These are phyloP conservation scores for Musa troglodytarum DNA, from an alignment of 176 grass and related monocot genomes.

Conservation along the genomic window DNA sequence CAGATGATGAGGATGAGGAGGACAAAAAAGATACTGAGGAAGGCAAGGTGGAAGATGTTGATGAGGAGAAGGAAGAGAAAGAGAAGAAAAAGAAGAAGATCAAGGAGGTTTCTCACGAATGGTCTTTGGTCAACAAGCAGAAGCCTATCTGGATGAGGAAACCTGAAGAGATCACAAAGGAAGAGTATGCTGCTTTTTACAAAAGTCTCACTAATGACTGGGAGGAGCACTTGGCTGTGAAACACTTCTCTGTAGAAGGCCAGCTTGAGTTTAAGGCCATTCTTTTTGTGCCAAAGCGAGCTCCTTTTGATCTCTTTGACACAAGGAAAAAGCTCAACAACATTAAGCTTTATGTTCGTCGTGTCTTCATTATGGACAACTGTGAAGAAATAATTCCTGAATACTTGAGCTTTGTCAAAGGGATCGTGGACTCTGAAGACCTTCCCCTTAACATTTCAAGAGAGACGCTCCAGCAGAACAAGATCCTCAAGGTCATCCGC, in stretches of 20 bases:
- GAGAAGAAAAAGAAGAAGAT: constrained; percentile 11
- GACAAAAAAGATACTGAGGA: constrained; percentile 4
- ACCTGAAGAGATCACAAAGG: constrained; percentile 8
- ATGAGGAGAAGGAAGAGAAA: constrained; percentile 3
- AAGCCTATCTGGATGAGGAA: constrained; percentile 15
- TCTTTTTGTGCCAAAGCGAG: constrained; percentile 2
- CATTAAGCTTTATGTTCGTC: neutral
- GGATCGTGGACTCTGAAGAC: constrained; percentile 5
- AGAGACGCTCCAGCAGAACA: constrained; percentile 1
- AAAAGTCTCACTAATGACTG: constrained; percentile 7
- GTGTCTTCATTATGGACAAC: constrained; percentile 5
- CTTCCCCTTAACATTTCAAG: constrained; percentile 4
- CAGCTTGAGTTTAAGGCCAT: constrained; percentile 1
- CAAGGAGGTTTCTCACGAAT: constrained; percentile 10
- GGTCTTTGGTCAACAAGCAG: constrained; percentile 15
- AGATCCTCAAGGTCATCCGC: neutral
- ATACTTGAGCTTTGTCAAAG: neutral
- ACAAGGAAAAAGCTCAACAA: constrained; percentile 12
- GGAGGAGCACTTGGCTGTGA: constrained; percentile 6
- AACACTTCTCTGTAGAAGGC: constrained; percentile 9
- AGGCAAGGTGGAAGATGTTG: constrained; percentile 14
- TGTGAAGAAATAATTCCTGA: constrained; percentile 3
- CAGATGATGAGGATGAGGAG: neutral
- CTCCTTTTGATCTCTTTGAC: constrained; percentile 11
- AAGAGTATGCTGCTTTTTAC: constrained; percentile 11